Evolutionary conservation across 164 flowering plant species (phyloP), one percentile per base, ranked within the genome.

Genomic region (Platanus orientalis): DNA sequence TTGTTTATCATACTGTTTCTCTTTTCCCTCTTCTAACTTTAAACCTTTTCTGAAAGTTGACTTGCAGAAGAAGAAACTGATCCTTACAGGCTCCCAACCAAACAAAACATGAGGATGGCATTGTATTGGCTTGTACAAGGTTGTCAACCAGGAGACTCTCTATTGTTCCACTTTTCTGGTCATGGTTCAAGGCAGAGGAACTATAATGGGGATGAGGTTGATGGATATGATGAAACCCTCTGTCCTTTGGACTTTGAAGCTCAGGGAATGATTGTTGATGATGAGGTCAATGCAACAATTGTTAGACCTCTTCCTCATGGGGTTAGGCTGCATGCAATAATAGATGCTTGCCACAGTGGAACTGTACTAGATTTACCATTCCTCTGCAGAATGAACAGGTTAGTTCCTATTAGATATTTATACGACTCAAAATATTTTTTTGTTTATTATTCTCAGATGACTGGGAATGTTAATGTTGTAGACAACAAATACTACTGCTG

Each of bases 321-420:
- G 11, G 86, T 63, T 36, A 88, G 73, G 79, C 90, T 88, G 64
- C 91, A 84, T 66, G 89, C 89, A 1, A 81, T 88, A 23, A 81
- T 88, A 14, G 95, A 88, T 70, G 80, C 89, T 54, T 83, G 91
- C 58, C 89, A 88, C 52, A 86, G 89, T 66, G 94, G 94, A 44
- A 88, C 90, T 4, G 76, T 79, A 20, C 69, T 88, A 14, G 94
- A 87, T 64, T 70, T 88, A 28, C 87, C 91, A 44, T 85, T 72
- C 57, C 81, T 88, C 55, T 85, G 89, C 53, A 71, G 82, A 56
- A 82, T 88, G 86, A 68, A 76, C 78, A 81, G 79, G 86, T 81
- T 21, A 48, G 76, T 65, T 52, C 51, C 23, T 26, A 26, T 39
- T 25, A 36, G 7, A 7, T 36, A n/a, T n/a, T n/a, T 36, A 36